These are phyloP conservation scores for Umbelopsis sp. DNA, from an alignment of 192 early-diverging fungal species.

Conservation along the genomic window DNA sequence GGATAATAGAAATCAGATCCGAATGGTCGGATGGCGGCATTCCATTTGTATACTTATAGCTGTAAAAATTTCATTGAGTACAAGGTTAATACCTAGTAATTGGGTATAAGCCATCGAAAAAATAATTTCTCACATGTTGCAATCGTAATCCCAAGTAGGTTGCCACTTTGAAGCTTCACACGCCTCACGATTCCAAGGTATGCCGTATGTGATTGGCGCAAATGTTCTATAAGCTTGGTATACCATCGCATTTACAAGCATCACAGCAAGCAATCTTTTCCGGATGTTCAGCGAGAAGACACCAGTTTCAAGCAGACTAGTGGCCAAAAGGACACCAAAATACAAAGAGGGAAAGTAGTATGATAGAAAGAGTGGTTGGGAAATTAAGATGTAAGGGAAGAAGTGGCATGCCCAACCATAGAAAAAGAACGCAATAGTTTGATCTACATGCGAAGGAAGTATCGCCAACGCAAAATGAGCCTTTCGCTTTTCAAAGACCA, in stretches of 20 bases:
- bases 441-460: conserved; percentile 45
- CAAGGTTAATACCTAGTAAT: too few species aligned
- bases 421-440: conserved; percentile 67
- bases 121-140: conserved; percentile 1
- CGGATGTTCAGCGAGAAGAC: conserved; percentile 58
- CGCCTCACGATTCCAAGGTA: conserved; percentile 63
- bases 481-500: conserved; percentile 60
- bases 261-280: conserved; percentile 46
- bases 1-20: too few species aligned
- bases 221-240: conserved; percentile 55
- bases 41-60: too few species aligned
- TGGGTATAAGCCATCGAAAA: not conserved
- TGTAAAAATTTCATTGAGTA: too few species aligned
- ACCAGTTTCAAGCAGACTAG: conserved; percentile 71
- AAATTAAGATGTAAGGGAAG: conserved; percentile 87
- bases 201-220: conserved; percentile 87
- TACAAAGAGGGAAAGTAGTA: conserved; percentile 93
- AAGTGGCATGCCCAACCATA: conserved; percentile 86
- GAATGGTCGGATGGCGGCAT: too few species aligned
- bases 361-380: conserved; percentile 86
- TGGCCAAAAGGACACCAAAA: conserved; percentile 76
- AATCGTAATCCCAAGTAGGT: conserved; percentile 20
- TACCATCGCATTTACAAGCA: conserved; percentile 55
- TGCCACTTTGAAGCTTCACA: conserved; percentile 45
- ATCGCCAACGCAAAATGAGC: conserved; percentile 28